Evolutionary conservation across 1,284 basidiomycete species (phyloP).

Genomic region (Limonomyces culmigenus): DNA sequence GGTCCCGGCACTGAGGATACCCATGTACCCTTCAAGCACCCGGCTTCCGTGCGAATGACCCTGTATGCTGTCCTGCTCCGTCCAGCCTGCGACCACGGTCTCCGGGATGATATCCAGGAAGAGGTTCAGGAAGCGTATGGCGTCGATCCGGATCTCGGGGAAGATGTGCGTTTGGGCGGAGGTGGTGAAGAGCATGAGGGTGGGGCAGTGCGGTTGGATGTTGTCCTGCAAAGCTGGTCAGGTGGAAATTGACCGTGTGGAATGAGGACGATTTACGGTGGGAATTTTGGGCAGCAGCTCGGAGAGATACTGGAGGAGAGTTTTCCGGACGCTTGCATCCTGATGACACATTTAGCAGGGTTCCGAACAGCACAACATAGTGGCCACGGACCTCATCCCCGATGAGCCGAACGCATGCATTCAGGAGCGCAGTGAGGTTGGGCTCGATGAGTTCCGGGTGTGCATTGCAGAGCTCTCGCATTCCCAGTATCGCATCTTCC

Average conservation of each 20-base stretch:
- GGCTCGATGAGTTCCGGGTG: conserved; percentile 40
- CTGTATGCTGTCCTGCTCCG: conserved; percentile 10
- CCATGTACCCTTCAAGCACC: conserved; percentile 60
- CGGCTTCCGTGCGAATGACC: conserved; percentile 34
- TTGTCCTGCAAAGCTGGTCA: conserved; percentile 29
- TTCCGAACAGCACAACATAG: conserved; percentile 3
- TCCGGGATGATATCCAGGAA: conserved; percentile 61
- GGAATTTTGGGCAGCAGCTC: conserved; percentile 63
- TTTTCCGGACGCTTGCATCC: conserved; percentile 51
- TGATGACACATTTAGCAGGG: conserved; percentile 11
- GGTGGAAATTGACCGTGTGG: not conserved
- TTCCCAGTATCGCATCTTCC: conserved; percentile 71
- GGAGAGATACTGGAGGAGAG: conserved; percentile 37
- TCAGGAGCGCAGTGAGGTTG: conserved; percentile 49
- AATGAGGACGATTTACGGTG: conserved; percentile 22
- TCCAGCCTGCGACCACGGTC: conserved; percentile 56
- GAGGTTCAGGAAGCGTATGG: conserved; percentile 68
- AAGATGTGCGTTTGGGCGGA: conserved; percentile 93
- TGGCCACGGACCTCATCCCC: conserved; percentile 50
- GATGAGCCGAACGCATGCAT: conserved; percentile 55
- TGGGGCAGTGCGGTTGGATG: conserved; percentile 52
- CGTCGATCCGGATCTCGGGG: conserved; percentile 85
- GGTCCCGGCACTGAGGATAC: conserved; percentile 50
- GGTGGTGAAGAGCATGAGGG: conserved; percentile 71
- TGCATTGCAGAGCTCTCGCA: conserved; percentile 64